Percentiles rank a stretch among this genome's conserved stretches.
Conservation (phyloP, 345 rosid genomes). For the Salix purpurea region DNA sequence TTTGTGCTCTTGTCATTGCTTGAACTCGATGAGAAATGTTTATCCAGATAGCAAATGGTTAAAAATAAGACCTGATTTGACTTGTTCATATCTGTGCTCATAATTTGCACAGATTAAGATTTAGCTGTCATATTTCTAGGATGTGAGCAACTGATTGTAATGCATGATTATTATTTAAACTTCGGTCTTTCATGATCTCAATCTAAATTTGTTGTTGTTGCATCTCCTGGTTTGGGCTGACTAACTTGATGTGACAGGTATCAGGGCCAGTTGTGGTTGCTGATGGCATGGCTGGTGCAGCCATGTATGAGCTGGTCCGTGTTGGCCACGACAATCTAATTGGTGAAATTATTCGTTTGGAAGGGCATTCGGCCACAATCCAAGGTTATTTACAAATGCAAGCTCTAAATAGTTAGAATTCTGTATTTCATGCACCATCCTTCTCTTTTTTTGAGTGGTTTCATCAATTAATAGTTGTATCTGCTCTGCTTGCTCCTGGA, state of each 20-base stretch:
- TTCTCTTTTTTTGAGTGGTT: not conserved
- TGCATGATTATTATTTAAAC: not conserved
- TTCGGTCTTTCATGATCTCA: not conserved
- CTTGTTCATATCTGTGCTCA: not conserved
- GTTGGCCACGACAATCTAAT: slow-evolving; percentile 94
- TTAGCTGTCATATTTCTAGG: not conserved
- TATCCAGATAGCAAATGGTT: not conserved
- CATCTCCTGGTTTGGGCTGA: not conserved
- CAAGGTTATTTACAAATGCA: slow-evolving; percentile 56
- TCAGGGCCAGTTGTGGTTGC: slow-evolving; percentile 99
- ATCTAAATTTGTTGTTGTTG: not conserved
- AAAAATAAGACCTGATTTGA: not conserved
- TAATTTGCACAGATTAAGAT: not conserved
- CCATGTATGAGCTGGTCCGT: slow-evolving; percentile 98
- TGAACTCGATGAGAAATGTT: not conserved
- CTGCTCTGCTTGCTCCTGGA: not conserved
- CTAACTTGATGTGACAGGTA: slow-evolving; percentile 47
- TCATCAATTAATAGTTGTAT: not conserved
- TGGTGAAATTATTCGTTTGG: slow-evolving; percentile 96
- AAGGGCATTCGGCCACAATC: slow-evolving; percentile 98
- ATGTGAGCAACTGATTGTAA: not conserved
- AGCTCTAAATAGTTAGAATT: not conserved
- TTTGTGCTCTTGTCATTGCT: not conserved
- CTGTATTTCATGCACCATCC: not conserved
- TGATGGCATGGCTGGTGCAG: slow-evolving; percentile 99